phyloP scores from a whole-genome alignment of 805 yeast genomes.

The Wickerhamiella bombiphila region DNA sequence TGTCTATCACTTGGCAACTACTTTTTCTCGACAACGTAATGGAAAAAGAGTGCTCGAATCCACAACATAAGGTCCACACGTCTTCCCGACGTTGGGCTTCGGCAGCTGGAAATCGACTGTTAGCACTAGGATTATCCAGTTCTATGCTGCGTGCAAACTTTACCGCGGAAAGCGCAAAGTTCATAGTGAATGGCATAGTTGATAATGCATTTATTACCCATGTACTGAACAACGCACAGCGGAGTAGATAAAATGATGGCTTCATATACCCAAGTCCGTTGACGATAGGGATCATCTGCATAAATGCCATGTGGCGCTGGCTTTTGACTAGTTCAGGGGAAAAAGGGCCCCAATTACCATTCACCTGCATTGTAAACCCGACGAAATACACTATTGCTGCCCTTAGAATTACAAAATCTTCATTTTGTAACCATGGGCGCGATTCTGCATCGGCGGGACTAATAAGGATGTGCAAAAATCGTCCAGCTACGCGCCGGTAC shows the following conservation, averaged over 20 bases:
- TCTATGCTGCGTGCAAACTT: neutral
- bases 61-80: neutral
- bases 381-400: neutral
- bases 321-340: neutral
- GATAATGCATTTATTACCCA: neutral
- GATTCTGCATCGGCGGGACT: neutral
- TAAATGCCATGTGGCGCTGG: neutral
- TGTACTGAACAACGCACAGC: neutral
- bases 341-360: neutral
- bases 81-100: neutral
- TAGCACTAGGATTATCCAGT: neutral
- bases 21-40: too few relatives aligned
- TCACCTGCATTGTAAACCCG: too few relatives aligned
- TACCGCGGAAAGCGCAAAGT: neutral
- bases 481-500: neutral
- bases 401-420: neutral
- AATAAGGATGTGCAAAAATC: neutral
- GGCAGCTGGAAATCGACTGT: neutral
- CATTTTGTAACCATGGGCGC: too few relatives aligned
- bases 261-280: neutral
- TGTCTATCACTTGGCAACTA: too few relatives aligned
- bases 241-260: neutral
- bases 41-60: too few relatives aligned
- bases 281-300: neutral
- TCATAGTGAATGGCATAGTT: neutral